These are phyloP conservation scores for Fusarium nisikadoi DNA, from an alignment of 2,329 filamentous ascomycete species.

Conservation along the genomic window DNA sequence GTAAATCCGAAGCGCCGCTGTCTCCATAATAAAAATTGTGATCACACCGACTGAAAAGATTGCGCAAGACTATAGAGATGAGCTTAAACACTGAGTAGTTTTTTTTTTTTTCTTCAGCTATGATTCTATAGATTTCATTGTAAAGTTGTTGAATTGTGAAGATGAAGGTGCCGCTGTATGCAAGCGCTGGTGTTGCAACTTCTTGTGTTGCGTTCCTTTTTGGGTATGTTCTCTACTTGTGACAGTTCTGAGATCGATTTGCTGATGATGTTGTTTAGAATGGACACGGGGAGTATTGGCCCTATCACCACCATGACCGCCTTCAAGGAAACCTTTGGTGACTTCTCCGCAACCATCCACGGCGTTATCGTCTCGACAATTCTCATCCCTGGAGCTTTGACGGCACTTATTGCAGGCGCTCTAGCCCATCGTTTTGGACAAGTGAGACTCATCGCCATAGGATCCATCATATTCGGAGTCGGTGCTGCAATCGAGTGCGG, in stretches of 20 bases:
- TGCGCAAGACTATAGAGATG: neutral
- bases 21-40: slow-evolving; percentile 36
- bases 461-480: slow-evolving; percentile 62
- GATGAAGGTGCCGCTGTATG: slow-evolving; percentile 43
- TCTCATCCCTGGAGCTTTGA: slow-evolving; percentile 67
- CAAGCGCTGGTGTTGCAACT: slow-evolving; percentile 45
- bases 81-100: slow-evolving; percentile 2
- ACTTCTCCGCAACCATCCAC: slow-evolving; percentile 64
- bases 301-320: slow-evolving; percentile 67
- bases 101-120: neutral
- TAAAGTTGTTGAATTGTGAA: neutral
- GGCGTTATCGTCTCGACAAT: slow-evolving; percentile 70
- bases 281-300: slow-evolving; percentile 64
- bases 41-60: slow-evolving; percentile 32
- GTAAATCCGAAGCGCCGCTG: slow-evolving; percentile 22
- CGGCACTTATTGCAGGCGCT: slow-evolving; percentile 67
- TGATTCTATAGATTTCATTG: neutral
- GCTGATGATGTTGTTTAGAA: slow-evolving; percentile 14
- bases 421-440: slow-evolving; percentile 66
- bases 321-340: slow-evolving; percentile 62
- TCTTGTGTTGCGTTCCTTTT: slow-evolving; percentile 49
- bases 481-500: slow-evolving; percentile 58
- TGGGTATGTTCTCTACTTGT: slow-evolving; percentile 33
- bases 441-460: slow-evolving; percentile 61
- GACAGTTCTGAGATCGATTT: accelerated